Evolutionary conservation across 495 filamentous ascomycete species (phyloP).

Genomic region (Penicillium waksmanii): DNA sequence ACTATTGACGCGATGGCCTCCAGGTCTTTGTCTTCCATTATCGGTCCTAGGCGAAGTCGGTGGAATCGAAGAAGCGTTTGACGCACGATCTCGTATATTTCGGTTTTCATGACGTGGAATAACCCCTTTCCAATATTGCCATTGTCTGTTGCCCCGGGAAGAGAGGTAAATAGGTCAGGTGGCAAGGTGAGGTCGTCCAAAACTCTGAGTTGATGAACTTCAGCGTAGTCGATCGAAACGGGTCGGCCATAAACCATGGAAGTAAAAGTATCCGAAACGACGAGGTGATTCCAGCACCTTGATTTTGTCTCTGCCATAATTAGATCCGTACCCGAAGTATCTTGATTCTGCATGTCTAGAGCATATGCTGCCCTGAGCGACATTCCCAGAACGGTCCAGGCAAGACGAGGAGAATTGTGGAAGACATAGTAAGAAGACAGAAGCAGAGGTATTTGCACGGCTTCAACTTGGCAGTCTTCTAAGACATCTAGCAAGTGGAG

Average conservation of each 20-base stretch:
- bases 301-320: constrained; percentile 19
- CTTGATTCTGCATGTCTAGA: constrained; percentile 18
- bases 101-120: constrained; percentile 15
- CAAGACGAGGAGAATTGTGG: constrained; percentile 22
- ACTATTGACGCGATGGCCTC: constrained; percentile 14
- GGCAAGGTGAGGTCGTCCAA: constrained; percentile 19
- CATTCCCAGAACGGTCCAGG: constrained; percentile 25
- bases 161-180: not conserved
- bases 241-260: constrained; percentile 27
- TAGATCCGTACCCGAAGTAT: constrained; percentile 6
- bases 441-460: constrained; percentile 23
- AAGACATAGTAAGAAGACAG: constrained; percentile 25
- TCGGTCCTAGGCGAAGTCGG: constrained; percentile 17
- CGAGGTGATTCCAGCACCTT: constrained; percentile 27
- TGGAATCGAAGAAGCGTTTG: constrained; percentile 19
- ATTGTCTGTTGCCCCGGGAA: constrained; percentile 5
- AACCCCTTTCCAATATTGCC: constrained; percentile 9
- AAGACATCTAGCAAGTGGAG: constrained; percentile 23
- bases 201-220: constrained; percentile 17
- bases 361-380: constrained; percentile 24
- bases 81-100: constrained; percentile 23
- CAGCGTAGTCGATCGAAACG: constrained; percentile 20
- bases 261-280: constrained; percentile 24
- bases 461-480: constrained; percentile 23
- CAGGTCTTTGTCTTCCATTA: constrained; percentile 16